Percentiles rank a stretch among this genome's conserved stretches.
Evolutionary conservation across 768 basidiomycete species (phyloP).

Genomic region (Russula brevipes): DNA sequence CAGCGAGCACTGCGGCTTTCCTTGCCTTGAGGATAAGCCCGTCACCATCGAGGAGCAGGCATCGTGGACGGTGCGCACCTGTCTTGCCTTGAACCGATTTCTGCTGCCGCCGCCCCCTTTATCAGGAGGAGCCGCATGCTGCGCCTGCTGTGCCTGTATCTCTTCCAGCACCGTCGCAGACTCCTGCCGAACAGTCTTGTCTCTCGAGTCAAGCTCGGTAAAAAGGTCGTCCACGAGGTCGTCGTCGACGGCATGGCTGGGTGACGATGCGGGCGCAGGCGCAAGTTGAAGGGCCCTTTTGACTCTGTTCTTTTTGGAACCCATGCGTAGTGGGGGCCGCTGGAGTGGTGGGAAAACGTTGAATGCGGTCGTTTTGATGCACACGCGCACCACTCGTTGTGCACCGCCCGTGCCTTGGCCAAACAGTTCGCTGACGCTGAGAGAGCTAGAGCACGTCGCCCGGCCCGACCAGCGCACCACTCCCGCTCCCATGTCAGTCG

Average conservation of each 20-base stretch:
- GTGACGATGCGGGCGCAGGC: slow-evolving; percentile 22
- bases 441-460: neutral
- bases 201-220: slow-evolving; percentile 64
- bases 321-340: slow-evolving; percentile 34
- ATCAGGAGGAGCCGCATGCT: neutral
- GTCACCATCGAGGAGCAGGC: slow-evolving; percentile 5
- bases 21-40: slow-evolving; percentile 47
- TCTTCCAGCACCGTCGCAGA: slow-evolving; percentile 46
- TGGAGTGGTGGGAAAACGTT: neutral
- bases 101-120: slow-evolving; percentile 52
- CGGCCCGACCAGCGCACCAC: no score
- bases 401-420: neutral
- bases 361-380: no score
- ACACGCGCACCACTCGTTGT: no score
- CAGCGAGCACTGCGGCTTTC: slow-evolving; percentile 61
- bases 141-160: slow-evolving; percentile 28
- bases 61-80: slow-evolving; percentile 41
- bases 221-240: slow-evolving; percentile 71
- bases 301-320: slow-evolving; percentile 52
- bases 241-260: slow-evolving; percentile 39
- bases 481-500: slow-evolving; percentile 42
- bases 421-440: no score
- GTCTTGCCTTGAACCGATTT: slow-evolving; percentile 61
- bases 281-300: slow-evolving; percentile 41
- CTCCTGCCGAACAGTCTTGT: slow-evolving; percentile 46